Evolutionary conservation across 1,284 basidiomycete genomes (phyloP), one percentile per base, ranked within the genome.

Genomic region (Xerocomus amazonicus): DNA sequence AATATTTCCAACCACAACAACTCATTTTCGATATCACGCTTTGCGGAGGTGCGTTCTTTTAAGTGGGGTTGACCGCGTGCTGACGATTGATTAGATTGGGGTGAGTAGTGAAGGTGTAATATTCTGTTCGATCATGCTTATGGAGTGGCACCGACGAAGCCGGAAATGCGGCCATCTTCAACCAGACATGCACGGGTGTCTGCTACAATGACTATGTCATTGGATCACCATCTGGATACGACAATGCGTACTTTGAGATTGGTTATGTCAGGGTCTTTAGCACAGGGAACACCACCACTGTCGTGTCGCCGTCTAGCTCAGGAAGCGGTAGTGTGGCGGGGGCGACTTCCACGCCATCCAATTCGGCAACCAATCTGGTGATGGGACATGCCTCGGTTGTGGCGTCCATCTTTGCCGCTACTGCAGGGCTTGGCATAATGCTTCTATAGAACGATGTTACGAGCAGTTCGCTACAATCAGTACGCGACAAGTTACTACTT

Each of bases 161-260:
- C 4, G 80, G 80, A 6, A 64, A 70, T n/a, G 34, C 78, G 6
- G 58, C 67, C 29, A 70, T 80, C 32, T 86, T 88, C 64, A 67
- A 73, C 12, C 63, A 81, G 61, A 90, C 87, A 0, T 91, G 89
- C 68, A 57, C 72, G 1, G 82, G 83, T 19, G 65, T 68, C 9
- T 87, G 86, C 66, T 89, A 90, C 70, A 73, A 77, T n/a, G 81
- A 87, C 66, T 89, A 79, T 52, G 89, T 91, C 41, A 73, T 88
- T 57, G 83, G 85, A 31, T 66, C 80, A 50, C 78, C 84, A 32
- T 77, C 78, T 23, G 76, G 73, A 56, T 90, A 84, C 69, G 74
- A 79, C 61, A 78, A 78, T 46, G 87, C 88, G 2, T 90, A 85
- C 70, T 92, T 90, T 60, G 88, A 90, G 62, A 75, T 92, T 54